Evolutionary conservation across 495 filamentous ascomycete species (phyloP).

Genomic region (Lasiosphaeria ovina): DNA sequence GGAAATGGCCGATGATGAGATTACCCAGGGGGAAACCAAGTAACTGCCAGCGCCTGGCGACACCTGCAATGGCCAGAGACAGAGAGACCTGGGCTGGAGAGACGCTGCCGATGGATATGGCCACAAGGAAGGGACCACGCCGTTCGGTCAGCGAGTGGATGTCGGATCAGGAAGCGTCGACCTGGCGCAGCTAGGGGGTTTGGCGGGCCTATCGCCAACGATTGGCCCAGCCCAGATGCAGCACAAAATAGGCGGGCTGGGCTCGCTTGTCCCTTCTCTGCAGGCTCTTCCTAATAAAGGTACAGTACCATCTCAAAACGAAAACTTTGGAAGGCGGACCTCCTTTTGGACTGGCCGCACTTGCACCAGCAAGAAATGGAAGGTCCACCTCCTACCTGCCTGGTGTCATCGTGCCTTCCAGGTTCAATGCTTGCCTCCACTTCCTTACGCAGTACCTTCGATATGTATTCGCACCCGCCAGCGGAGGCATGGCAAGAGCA

Average conservation of each 20-base stretch:
- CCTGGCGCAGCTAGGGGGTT: neutral
- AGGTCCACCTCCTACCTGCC: too few species aligned
- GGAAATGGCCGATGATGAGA: neutral
- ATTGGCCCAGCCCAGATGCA: neutral
- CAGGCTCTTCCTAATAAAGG: neutral
- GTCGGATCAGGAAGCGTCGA: neutral
- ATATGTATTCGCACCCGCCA: too few species aligned
- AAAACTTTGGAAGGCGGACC: too few species aligned
- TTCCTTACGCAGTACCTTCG: too few species aligned
- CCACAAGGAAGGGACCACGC: neutral
- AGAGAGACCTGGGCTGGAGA: neutral
- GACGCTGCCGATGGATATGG: neutral
- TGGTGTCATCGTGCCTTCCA: too few species aligned
- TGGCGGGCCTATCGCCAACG: neutral
- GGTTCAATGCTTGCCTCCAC: too few species aligned
- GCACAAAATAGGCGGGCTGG: conserved; percentile 3
- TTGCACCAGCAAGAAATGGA: too few species aligned
- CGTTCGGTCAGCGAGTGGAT: neutral
- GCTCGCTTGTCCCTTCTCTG: neutral
- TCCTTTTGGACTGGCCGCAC: too few species aligned
- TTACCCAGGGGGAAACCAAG: neutral
- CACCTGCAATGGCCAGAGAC: conserved; percentile 1
- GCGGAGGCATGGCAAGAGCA: too few species aligned
- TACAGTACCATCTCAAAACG: too few species aligned
- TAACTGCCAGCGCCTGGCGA: conserved; percentile 4